A percentile compares a stretch with the other conserved stretches of the same genome.
These are phyloP conservation scores for Talaromyces stipitatus DNA, from an alignment of 495 filamentous ascomycete genomes.

Conservation along the genomic window DNA sequence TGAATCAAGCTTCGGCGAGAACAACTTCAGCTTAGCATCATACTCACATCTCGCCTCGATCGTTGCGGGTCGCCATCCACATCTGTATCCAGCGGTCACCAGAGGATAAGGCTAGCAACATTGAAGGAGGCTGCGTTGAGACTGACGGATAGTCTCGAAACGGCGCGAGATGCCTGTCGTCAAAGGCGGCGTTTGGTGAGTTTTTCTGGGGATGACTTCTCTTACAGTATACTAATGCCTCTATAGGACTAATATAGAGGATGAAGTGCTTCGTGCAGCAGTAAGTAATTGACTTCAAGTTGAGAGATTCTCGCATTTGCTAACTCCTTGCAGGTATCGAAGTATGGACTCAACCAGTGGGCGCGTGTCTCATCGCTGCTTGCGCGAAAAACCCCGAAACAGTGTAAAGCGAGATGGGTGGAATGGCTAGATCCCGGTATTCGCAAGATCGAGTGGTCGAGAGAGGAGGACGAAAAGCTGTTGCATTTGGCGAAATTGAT, in stretches of 20 bases:
- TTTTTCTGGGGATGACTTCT: constrained; percentile 33
- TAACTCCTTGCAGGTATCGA: constrained; percentile 55
- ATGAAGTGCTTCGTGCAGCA: constrained; percentile 94
- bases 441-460: constrained; percentile 96
- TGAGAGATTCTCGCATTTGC: constrained; percentile 7
- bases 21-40: not conserved
- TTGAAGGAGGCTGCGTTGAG: not conserved
- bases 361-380: constrained; percentile 95
- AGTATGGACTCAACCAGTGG: constrained; percentile 98
- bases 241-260: constrained; percentile 62
- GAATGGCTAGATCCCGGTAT: constrained; percentile 98
- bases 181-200: constrained; percentile 93
- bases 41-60: not conserved
- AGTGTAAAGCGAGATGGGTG: constrained; percentile 96
- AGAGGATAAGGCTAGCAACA: not conserved
- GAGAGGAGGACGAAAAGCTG: constrained; percentile 97
- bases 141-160: not conserved
- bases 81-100: not conserved
- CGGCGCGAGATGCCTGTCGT: constrained; percentile 80
- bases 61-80: not conserved
- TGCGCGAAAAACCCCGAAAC: constrained; percentile 95
- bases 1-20: not conserved
- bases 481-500: constrained; percentile 95
- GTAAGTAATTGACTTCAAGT: constrained; percentile 18
- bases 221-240: constrained; percentile 7